Evolutionary conservation across 345 rosid species (phyloP).

Genomic region (Mallotus nudiflorus): DNA sequence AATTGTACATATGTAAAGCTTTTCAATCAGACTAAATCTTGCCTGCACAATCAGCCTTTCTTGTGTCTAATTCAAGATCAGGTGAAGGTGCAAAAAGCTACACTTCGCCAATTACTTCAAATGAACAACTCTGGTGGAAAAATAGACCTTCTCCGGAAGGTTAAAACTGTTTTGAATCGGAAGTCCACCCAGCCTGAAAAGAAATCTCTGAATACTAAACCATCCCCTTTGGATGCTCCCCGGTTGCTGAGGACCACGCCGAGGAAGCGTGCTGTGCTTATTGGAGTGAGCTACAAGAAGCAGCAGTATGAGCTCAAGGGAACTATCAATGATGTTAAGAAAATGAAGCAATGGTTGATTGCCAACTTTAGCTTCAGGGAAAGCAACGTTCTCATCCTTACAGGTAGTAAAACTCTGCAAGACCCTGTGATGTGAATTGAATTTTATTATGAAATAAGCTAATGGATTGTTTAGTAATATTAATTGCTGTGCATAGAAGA

Average conservation of each 20-base stretch:
- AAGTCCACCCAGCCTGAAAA: background rate
- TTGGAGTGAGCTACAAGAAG: conserved; percentile 46
- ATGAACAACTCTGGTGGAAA: background rate
- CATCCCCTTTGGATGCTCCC: background rate
- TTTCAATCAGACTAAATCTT: no score
- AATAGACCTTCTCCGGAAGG: background rate
- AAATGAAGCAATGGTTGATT: conserved; percentile 47
- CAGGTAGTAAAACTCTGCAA: conserved; percentile 20
- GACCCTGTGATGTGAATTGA: no score
- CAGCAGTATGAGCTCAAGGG: conserved; percentile 45
- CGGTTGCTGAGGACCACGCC: background rate
- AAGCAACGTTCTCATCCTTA: conserved; percentile 35
- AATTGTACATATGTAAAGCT: no score
- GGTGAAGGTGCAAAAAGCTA: background rate
- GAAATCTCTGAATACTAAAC: background rate
- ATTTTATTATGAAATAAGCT: no score
- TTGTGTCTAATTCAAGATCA: no score
- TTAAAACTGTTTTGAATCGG: background rate
- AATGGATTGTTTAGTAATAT: background rate
- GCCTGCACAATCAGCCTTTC: no score
- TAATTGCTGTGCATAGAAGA: background rate
- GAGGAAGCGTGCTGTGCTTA: conserved; percentile 52
- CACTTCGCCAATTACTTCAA: background rate
- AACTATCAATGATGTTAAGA: conserved; percentile 51
- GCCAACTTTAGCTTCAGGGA: conserved; percentile 42